Evolutionary conservation across 2,329 filamentous ascomycete species (phyloP), one percentile per base, ranked within the genome.

Genomic region (Pseudocercospora vitis): DNA sequence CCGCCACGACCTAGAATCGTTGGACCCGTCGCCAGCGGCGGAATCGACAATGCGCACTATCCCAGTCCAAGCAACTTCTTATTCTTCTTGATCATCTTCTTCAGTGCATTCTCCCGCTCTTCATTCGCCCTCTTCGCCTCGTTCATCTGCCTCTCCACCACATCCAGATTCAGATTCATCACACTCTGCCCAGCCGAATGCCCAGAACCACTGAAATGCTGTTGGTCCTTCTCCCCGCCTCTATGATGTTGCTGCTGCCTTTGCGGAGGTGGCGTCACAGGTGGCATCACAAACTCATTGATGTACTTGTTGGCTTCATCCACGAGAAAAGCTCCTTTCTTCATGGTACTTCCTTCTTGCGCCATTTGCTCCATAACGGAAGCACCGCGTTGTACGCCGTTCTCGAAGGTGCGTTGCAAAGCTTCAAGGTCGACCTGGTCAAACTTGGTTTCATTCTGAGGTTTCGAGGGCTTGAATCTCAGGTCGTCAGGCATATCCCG

Each of bases 341-440:
- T 70, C 57, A 67, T 63, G 16, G 61, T 55, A 28, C 53, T 61
- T 2, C 67, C 68, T 47, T 71, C 69, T 42, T 70, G 67, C n/a
- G 70, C 69, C 66, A 70, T 69, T 55, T 69, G 66, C 58, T 71
- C 69, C 69, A 71, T 71, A 9, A 67, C 68, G 24, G 64, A 69
- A 11, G 64, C 64, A n/a, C 67, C 65, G 6, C 68, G 56, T n/a
- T 55, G 62, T 14, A 56, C 56, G n/a, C 50, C 56, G 40, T 63
- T 63, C 19, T 68, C 63, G 37, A 65, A 65, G 7, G 63, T 54
- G 1, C 61, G 60, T 33, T 56, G 62, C 40, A 70, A 49, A 21
- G 60, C 60, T 42, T 67, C 62, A 6, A 71, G 61, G 45, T 71
- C 68, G 8, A 70, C 51, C 8, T 32, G 11, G 2, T 68, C 67